Base-by-base conservation (phyloP, 75 land plant genomes). In the Adiantum capillusveneris region DNA sequence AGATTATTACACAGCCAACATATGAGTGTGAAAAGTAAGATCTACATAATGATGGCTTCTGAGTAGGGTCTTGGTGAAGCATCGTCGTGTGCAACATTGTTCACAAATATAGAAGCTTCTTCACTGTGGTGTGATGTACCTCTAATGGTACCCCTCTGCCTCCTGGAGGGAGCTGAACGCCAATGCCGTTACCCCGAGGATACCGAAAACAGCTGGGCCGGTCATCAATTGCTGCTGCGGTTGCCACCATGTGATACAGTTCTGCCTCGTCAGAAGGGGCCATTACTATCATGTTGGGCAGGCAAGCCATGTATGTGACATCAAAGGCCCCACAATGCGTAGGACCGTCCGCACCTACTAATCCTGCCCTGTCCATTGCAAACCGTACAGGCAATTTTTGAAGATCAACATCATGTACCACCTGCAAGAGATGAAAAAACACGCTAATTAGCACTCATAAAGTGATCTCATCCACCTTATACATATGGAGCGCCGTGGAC, bases 201-300 rank as follows among this genome's bases (percentile, higher is more conserved):
- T 77, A 89, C 0, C 90, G 81, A 60, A 89, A 80, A 63, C 95
- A 89, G 58, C 69, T 60, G 17, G 95, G 95, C 1, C 76, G 54
- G 65, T 89, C 86, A 58, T 85, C 75, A 59, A 85, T 75, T 9
- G 41, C 51, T 21, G 80, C 84, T 43, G 90, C 95, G 54, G 95
- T 86, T 39, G 90, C 83, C 20, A 89, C 95, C 84, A 85, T 82
- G 68, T 73, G 65, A 25, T 69, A 60, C 20, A 89, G 77, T 64
- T 89, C 84, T 31, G 65, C 73, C 66, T 85, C 86, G 63, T 85
- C 82, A 31, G 95, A 71, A 26, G 95, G 86, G 36, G 90, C 95
- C 95, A 89, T 89, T 59, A 86, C 90, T 27, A 89, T 63, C 90
- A 85, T 85, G 66, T 89, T 89, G 29, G 95, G 95, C 41, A 86